phyloP scores from a whole-genome alignment of 306 rosid genomes.

The Malus fusca region DNA sequence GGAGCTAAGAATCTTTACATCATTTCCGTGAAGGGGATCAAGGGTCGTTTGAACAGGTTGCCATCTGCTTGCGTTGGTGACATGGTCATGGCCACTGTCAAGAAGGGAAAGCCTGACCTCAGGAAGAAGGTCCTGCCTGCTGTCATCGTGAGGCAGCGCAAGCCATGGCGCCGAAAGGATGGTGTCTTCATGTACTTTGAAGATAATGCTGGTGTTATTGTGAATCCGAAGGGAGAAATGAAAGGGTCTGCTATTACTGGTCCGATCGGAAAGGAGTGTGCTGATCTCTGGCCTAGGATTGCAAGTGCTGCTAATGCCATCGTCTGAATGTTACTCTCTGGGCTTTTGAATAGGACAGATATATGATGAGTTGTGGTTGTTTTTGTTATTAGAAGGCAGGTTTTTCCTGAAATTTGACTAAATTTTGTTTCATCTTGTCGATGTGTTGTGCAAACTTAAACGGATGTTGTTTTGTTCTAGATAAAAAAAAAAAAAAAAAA shows the following conservation, averaged over 20 bases:
- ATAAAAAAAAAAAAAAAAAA: neutral
- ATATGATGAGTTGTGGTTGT: neutral
- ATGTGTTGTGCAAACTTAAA: neutral
- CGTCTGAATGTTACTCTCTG: constrained; percentile 14
- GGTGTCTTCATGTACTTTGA: constrained; percentile 62
- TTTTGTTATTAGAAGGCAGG: neutral
- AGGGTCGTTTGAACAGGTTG: constrained; percentile 54
- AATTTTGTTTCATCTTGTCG: constrained; percentile 4
- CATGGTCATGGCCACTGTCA: constrained; percentile 64
- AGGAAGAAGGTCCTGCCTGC: constrained; percentile 72
- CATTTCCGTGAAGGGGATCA: constrained; percentile 50
- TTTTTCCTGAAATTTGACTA: neutral
- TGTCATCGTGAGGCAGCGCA: constrained; percentile 58
- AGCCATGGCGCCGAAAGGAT: constrained; percentile 72
- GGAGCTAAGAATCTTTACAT: constrained; percentile 60
- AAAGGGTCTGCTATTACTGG: constrained; percentile 58
- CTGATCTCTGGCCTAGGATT: constrained; percentile 54
- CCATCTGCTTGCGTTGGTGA: constrained; percentile 68
- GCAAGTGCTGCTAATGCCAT: constrained; percentile 55
- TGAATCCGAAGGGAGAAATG: constrained; percentile 57
- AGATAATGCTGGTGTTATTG: constrained; percentile 55
- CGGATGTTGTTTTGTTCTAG: neutral
- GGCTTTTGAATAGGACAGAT: neutral
- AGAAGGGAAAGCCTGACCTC: constrained; percentile 64
- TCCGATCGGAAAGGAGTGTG: constrained; percentile 58